Base-by-base conservation (phyloP, 2,329 filamentous ascomycete genomes). In the Scedosporium dehoogii region DNA sequence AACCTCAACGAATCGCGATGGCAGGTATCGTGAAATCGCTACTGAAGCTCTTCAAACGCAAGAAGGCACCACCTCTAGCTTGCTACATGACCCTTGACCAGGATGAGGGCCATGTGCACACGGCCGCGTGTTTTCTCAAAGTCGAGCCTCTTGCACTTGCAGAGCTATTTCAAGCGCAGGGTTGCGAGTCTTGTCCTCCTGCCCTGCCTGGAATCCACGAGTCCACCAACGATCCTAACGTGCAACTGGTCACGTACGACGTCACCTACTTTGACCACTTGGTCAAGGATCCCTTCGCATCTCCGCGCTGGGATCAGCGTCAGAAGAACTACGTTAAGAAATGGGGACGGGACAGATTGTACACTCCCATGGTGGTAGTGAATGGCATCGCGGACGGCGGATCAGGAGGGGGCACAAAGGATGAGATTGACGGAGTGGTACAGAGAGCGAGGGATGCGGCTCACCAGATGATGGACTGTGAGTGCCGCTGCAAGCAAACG, bases 131-230 rank as follows among this genome's bases (percentile, higher is more conserved):
- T 61, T 74, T 73, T 60, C 64, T 73, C 27, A 68, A 71, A 44
- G 67, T 73, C 62, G 69, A 73, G 59, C 68, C 70, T 0, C 69
- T 73, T 48, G 65, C 73, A 27, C 64, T 74, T 7, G 68, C 71
- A 4, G 72, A 75, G 64, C 68, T 75, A 16, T 74, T 72, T 65
- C 71, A 72, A 63, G 73, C 72, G 0, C 72, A 74, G 64, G 70
- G 70, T 60, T 74, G 73, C 56, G 65, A 63, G 16, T 69, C 72
- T 2, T 75, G 72, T 58, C 72, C 72, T 1, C 69, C 71, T 1
- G 69, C 72, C n/a, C 66, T 73, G 3, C 68, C 70, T 0, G 66
- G 63, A 21, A 72, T 74, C 58, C 71, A 70, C 42, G 67, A 70
- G 12, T 68, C 65, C 21, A 68, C 68, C 6, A 68, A 66, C 41